A percentile compares a stretch with the other conserved stretches of the same genome.
These are phyloP conservation scores for Carex pumila DNA, from an alignment of 176 grass and related monocot species.

Conservation along the genomic window DNA sequence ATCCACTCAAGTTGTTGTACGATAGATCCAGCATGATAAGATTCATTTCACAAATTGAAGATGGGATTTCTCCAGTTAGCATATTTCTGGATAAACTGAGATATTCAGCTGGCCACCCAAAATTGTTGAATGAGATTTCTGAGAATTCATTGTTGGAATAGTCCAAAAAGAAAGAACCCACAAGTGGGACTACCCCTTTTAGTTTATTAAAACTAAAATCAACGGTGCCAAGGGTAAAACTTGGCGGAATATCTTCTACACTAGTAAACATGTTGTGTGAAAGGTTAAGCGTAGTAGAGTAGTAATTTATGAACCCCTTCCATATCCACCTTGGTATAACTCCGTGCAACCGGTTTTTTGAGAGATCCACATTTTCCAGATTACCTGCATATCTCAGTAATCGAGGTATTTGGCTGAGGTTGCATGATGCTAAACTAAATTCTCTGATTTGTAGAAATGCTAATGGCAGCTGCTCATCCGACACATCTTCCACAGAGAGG, in stretches of 20 bases:
- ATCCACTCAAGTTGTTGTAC: conserved; percentile 23
- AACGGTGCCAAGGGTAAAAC: not conserved
- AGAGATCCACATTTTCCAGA: conserved; percentile 5
- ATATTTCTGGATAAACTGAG: conserved; percentile 20
- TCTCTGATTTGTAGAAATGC: not conserved
- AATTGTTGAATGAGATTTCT: not conserved
- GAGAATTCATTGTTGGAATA: conserved; percentile 5
- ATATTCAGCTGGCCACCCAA: accelerated
- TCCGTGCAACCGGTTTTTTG: conserved; percentile 22
- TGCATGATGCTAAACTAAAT: not conserved
- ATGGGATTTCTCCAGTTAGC: conserved; percentile 3
- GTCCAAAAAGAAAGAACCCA: not conserved
- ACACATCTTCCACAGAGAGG: conserved; percentile 5
- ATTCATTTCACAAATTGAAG: not conserved
- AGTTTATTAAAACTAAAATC: not conserved
- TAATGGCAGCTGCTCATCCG: not conserved
- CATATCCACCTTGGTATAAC: conserved; percentile 25
- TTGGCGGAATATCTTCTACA: not conserved
- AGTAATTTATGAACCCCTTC: not conserved
- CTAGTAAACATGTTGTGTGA: not conserved
- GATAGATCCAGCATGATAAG: not conserved
- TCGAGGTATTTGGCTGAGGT: conserved; percentile 20
- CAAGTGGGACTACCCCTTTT: not conserved
- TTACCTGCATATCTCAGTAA: not conserved
- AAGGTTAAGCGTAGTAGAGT: not conserved